Percentiles rank a stretch among this genome's conserved stretches.
Evolutionary conservation across 2,329 filamentous ascomycete species (phyloP).

Genomic region (Neurospora sp.): DNA sequence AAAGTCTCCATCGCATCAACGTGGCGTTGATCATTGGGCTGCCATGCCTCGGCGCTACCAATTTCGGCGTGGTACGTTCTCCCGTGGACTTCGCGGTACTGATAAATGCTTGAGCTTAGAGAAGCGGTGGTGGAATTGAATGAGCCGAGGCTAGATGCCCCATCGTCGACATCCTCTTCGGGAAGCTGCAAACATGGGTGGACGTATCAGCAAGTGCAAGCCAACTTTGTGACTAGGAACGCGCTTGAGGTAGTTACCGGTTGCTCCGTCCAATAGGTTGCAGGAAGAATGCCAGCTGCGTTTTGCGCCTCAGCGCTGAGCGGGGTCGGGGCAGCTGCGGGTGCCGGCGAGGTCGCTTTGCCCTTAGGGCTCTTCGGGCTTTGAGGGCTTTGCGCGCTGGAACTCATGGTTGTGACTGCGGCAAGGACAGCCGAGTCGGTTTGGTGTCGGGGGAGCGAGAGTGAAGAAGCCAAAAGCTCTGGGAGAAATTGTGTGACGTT

Average conservation of each 20-base stretch:
- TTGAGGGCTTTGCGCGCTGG: too few relatives aligned
- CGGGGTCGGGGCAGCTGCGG: too few relatives aligned
- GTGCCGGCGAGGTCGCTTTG: too few relatives aligned
- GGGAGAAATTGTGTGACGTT: too few relatives aligned
- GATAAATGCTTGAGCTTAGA: neutral
- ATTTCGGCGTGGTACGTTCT: conserved; percentile 9
- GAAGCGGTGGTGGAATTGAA: conserved; percentile 4
- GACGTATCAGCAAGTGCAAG: neutral
- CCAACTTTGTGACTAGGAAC: neutral
- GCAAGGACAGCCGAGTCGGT: too few relatives aligned
- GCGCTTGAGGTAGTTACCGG: neutral
- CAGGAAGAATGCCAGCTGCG: neutral
- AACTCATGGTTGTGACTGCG: too few relatives aligned
- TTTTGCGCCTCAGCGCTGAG: too few relatives aligned
- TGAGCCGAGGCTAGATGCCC: neutral
- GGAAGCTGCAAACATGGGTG: neutral
- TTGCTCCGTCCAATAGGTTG: neutral
- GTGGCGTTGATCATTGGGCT: conserved; percentile 8
- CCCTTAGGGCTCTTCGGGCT: too few relatives aligned
- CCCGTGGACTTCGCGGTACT: conserved; percentile 3
- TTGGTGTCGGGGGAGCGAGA: too few relatives aligned
- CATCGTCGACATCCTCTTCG: neutral
- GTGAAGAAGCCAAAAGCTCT: too few relatives aligned
- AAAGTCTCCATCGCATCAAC: neutral
- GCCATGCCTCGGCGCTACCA: conserved; percentile 2